phyloP scores from a whole-genome alignment of 305 asterid genomes.

The Fraxinus velutina region DNA sequence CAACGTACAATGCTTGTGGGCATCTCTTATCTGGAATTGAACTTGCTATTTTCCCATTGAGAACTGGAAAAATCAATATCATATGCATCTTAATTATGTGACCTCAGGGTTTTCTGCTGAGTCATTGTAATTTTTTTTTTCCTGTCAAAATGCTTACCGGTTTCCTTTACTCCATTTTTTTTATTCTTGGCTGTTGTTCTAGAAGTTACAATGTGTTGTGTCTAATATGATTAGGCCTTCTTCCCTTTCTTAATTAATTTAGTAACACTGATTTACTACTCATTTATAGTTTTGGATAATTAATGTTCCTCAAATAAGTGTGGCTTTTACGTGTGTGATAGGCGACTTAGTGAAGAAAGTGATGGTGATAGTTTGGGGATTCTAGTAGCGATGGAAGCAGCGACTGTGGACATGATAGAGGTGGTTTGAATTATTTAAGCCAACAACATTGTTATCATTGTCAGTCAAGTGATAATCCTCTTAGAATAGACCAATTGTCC shows the following conservation, averaged over 20 bases:
- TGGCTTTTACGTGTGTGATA: conserved; percentile 26
- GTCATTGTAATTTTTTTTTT: not conserved
- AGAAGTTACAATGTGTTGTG: not conserved
- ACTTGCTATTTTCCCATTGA: not conserved
- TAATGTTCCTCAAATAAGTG: not conserved
- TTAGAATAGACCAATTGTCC: conserved; percentile 33
- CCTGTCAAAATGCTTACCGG: not conserved
- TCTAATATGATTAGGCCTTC: not conserved
- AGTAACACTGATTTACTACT: not conserved
- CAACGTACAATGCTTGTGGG: not conserved
- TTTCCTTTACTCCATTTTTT: not conserved
- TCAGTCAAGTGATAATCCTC: conserved; percentile 17
- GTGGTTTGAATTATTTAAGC: conserved; percentile 26
- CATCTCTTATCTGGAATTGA: not conserved
- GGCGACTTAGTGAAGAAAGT: conserved; percentile 33
- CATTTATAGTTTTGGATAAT: not conserved
- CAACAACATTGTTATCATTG: conserved; percentile 17
- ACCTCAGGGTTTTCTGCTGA: not conserved
- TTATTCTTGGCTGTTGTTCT: not conserved
- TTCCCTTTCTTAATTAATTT: not conserved
- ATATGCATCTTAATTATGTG: not conserved
- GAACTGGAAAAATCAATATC: not conserved
- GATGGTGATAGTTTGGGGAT: conserved; percentile 39
- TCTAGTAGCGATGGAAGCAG: conserved; percentile 92
- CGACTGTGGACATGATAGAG: conserved; percentile 72